phyloP scores from a whole-genome alignment of 2,329 filamentous ascomycete species.

The Fusarium aywerte region DNA sequence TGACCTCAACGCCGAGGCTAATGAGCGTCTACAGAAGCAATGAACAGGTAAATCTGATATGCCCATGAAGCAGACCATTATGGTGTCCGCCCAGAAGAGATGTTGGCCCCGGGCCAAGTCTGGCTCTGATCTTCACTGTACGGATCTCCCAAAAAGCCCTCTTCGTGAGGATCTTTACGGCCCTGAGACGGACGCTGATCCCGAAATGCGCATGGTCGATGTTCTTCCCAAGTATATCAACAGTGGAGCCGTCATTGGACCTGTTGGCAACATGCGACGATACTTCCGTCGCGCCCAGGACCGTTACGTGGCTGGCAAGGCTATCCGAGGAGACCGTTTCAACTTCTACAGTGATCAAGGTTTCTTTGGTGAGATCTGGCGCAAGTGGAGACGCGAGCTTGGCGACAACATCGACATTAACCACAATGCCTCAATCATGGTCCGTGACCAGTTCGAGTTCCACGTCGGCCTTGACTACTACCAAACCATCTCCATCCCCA shows the following conservation, averaged over 20 bases:
- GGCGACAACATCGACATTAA: constrained; percentile 7
- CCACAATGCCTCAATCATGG: constrained; percentile 14
- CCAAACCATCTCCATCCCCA: constrained; percentile 39
- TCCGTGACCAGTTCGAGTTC: constrained; percentile 38
- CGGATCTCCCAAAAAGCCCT: constrained; percentile 27
- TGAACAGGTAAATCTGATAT: constrained; percentile 19
- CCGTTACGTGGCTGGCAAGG: constrained; percentile 32
- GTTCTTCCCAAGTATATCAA: constrained; percentile 45
- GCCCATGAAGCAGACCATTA: constrained; percentile 43
- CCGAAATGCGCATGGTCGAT: constrained; percentile 14
- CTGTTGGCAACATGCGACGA: constrained; percentile 41
- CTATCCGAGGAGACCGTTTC: constrained; percentile 8
- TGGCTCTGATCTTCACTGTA: constrained; percentile 36
- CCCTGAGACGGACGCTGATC: constrained; percentile 30
- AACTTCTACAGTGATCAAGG: constrained; percentile 47
- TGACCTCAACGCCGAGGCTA: constrained; percentile 29
- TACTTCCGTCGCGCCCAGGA: constrained; percentile 40
- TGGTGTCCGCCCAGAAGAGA: constrained; percentile 40
- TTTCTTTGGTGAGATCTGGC: constrained; percentile 45
- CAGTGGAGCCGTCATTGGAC: constrained; percentile 46
- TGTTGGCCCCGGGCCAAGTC: constrained; percentile 32
- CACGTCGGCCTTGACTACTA: constrained; percentile 41
- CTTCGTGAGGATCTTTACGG: constrained; percentile 41
- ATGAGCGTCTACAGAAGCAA: constrained; percentile 24
- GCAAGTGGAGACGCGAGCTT: constrained; percentile 27